These are phyloP conservation scores for Colletotrichum coccodes DNA, from an alignment of 2,329 filamentous ascomycete species.

Conservation along the genomic window DNA sequence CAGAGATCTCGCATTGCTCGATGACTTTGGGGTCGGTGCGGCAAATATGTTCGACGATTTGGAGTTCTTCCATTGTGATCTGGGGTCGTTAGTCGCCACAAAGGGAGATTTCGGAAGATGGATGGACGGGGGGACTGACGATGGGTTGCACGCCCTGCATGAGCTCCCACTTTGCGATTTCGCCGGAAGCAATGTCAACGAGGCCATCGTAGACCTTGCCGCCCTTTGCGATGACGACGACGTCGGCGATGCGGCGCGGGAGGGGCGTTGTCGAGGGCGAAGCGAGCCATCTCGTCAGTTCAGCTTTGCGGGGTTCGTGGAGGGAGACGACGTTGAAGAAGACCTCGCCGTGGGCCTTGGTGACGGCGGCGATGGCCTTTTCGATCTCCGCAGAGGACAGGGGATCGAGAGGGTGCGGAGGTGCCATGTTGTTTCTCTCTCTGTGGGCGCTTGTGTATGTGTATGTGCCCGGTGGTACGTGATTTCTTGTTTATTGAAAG, in stretches of 20 bases:
- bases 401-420: slow-evolving; percentile 79
- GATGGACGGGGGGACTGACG: slow-evolving; percentile 53
- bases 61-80: slow-evolving; percentile 93
- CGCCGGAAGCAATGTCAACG: slow-evolving; percentile 75
- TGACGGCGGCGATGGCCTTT: slow-evolving; percentile 73
- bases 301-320: slow-evolving; percentile 84
- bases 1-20: slow-evolving; percentile 86
- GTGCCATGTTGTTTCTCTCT: slow-evolving; percentile 6
- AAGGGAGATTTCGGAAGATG: rapidly evolving
- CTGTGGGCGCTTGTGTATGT: not conserved
- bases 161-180: slow-evolving; percentile 79
- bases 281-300: slow-evolving; percentile 84
- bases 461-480: not conserved
- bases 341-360: slow-evolving; percentile 75
- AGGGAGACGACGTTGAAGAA: slow-evolving; percentile 90
- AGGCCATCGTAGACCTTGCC: slow-evolving; percentile 86
- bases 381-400: slow-evolving; percentile 80
- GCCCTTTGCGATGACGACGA: slow-evolving; percentile 82
- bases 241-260: slow-evolving; percentile 80
- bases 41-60: slow-evolving; percentile 79
- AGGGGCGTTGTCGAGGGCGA: slow-evolving; percentile 68
- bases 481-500: not conserved
- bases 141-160: slow-evolving; percentile 84
- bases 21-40: slow-evolving; percentile 87
- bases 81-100: slow-evolving; percentile 39